phyloP scores from a whole-genome alignment of 208 protist genomes.

The Histomonas meleagridis region DNA sequence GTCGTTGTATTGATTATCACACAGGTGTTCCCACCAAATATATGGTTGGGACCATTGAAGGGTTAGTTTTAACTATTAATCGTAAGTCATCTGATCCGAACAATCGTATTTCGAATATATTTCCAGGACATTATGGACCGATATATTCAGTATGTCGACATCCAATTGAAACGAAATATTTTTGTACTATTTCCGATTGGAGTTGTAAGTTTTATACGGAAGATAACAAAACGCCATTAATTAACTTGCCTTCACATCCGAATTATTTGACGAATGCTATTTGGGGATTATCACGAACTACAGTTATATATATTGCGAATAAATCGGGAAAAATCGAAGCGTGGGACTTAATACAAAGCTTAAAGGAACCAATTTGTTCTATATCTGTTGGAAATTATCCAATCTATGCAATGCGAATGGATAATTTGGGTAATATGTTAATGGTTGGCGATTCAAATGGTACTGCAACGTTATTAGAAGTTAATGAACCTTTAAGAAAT shows the following conservation, averaged over 20 bases:
- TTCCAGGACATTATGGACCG: constrained; percentile 8
- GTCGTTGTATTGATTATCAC: background rate
- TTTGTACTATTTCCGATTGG: background rate
- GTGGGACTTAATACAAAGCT: background rate
- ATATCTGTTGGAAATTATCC: background rate
- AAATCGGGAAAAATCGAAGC: background rate
- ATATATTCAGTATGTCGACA: background rate
- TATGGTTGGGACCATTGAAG: constrained; percentile 19
- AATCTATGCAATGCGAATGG: background rate
- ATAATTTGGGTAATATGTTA: background rate
- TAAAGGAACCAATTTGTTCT: background rate
- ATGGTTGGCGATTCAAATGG: background rate
- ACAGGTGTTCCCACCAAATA: constrained; percentile 35
- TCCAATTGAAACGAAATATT: constrained; percentile 33
- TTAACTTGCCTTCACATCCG: background rate
- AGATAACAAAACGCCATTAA: constrained; percentile 35
- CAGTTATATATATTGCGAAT: background rate
- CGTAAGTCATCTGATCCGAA: background rate
- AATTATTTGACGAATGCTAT: constrained; percentile 17
- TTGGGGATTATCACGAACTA: background rate
- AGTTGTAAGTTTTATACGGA: background rate
- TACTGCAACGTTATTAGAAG: background rate
- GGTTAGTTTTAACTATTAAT: background rate
- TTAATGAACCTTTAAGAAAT: background rate
- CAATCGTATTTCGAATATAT: background rate